Evolutionary conservation across 768 basidiomycete species (phyloP).

Genomic region (Fomitopsis serialis): DNA sequence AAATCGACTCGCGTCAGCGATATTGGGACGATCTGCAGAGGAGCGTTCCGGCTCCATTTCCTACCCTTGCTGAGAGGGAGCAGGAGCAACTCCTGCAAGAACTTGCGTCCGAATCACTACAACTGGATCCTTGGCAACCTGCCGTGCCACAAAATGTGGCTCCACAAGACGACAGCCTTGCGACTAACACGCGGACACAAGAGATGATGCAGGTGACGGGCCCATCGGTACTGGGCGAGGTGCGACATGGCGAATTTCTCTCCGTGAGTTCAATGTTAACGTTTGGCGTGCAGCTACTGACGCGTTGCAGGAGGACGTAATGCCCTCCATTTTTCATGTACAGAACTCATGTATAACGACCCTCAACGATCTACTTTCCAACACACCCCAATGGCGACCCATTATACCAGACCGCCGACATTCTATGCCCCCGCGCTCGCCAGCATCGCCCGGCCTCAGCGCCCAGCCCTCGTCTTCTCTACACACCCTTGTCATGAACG

Average conservation of each 20-base stretch:
- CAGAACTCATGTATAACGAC: constrained; percentile 73
- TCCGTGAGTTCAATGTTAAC: background rate
- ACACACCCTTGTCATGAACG: constrained; percentile 56
- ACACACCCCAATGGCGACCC: constrained; percentile 38
- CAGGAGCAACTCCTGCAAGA: background rate
- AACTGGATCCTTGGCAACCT: no score
- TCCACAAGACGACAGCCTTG: background rate
- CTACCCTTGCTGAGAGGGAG: background rate
- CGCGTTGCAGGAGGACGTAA: constrained; percentile 44
- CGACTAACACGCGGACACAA: background rate
- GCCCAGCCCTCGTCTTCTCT: constrained; percentile 40
- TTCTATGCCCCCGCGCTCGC: constrained; percentile 48
- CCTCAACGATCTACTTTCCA: constrained; percentile 59
- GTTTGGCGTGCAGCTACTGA: background rate
- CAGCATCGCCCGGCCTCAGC: constrained; percentile 21
- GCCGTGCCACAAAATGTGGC: background rate
- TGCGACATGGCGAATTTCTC: background rate
- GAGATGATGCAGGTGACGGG: background rate
- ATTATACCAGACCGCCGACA: constrained; percentile 57
- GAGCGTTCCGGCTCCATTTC: constrained; percentile 1
- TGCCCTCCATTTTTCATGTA: constrained; percentile 69
- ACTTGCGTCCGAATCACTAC: background rate
- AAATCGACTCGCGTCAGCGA: background rate
- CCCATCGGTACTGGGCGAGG: background rate
- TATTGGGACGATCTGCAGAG: background rate